A percentile compares a stretch with the other conserved stretches of the same genome.
These are phyloP conservation scores for Sclerotinia trifoliorum DNA, from an alignment of 2,329 filamentous ascomycete genomes.

Conservation along the genomic window DNA sequence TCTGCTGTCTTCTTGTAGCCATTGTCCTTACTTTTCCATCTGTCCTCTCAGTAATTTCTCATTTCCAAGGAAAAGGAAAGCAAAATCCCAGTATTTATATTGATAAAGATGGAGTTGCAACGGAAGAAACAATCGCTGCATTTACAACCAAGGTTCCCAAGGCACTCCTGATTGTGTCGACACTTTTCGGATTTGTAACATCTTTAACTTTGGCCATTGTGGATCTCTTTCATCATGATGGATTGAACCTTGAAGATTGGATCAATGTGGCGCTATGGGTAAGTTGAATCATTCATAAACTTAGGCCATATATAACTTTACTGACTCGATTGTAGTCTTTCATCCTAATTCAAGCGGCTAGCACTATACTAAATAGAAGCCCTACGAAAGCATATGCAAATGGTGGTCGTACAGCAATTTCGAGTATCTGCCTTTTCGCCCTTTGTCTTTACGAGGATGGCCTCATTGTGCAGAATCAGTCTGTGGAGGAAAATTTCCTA, in stretches of 20 bases:
- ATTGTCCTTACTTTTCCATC: conserved; percentile 44
- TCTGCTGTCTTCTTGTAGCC: conserved; percentile 40
- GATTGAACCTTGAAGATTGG: conserved; percentile 56
- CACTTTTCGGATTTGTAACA: conserved; percentile 51
- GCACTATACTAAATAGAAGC: conserved; percentile 49
- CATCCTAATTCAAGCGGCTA: conserved; percentile 52
- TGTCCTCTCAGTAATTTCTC: conserved; percentile 40
- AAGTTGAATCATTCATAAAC: conserved; percentile 43
- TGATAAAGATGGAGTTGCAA: conserved; percentile 69
- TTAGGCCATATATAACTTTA: neutral
- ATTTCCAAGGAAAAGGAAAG: conserved; percentile 38
- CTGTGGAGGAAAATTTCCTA: conserved; percentile 19
- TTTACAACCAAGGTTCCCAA: conserved; percentile 64
- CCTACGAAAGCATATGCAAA: conserved; percentile 54
- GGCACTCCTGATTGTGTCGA: conserved; percentile 52
- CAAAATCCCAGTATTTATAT: conserved; percentile 53
- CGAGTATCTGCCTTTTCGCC: conserved; percentile 46
- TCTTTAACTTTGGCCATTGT: conserved; percentile 59
- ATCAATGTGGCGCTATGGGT: conserved; percentile 62
- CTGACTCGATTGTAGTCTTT: conserved; percentile 45
- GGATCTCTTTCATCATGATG: conserved; percentile 45
- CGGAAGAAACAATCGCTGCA: conserved; percentile 57
- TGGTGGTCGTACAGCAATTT: conserved; percentile 53
- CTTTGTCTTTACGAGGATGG: conserved; percentile 49
- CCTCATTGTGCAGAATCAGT: conserved; percentile 39